phyloP scores from a whole-genome alignment of 2,329 filamentous ascomycete genomes.

The Colletotrichum sp. region DNA sequence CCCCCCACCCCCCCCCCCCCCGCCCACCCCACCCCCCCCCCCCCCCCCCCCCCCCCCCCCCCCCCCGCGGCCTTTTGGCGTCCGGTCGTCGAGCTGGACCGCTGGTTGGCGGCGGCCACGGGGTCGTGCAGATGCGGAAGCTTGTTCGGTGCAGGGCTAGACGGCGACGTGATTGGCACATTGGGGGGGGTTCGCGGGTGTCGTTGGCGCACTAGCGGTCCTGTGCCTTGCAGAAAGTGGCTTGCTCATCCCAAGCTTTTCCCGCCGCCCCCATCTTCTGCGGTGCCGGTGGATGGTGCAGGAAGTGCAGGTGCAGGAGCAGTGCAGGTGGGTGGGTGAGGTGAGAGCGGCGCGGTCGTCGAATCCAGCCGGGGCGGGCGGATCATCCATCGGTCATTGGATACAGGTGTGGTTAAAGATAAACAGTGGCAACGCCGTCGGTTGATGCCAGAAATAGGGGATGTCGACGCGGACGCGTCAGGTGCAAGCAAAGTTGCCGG shows the following conservation, averaged over 20 bases:
- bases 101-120: too few relatives aligned
- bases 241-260: not conserved
- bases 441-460: not conserved
- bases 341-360: not conserved
- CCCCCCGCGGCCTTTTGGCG: too few relatives aligned
- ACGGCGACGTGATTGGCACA: too few relatives aligned
- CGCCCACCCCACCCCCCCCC: too few relatives aligned
- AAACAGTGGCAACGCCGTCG: not conserved
- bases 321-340: not conserved
- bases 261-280: not conserved
- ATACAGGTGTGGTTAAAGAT: not conserved
- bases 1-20: too few relatives aligned
- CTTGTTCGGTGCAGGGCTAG: too few relatives aligned
- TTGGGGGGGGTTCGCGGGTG: not conserved
- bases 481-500: not conserved
- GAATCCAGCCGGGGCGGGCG: not conserved
- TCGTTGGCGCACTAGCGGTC: not conserved
- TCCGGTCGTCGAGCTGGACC: too few relatives aligned
- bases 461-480: not conserved
- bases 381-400: not conserved
- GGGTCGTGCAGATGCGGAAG: too few relatives aligned
- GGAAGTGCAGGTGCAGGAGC: not conserved
- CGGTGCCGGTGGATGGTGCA: not conserved
- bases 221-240: constrained; percentile 5
- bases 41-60: too few relatives aligned